Conservation (phyloP, 2,329 filamentous ascomycete species). For the Grosmannia serpens region DNA sequence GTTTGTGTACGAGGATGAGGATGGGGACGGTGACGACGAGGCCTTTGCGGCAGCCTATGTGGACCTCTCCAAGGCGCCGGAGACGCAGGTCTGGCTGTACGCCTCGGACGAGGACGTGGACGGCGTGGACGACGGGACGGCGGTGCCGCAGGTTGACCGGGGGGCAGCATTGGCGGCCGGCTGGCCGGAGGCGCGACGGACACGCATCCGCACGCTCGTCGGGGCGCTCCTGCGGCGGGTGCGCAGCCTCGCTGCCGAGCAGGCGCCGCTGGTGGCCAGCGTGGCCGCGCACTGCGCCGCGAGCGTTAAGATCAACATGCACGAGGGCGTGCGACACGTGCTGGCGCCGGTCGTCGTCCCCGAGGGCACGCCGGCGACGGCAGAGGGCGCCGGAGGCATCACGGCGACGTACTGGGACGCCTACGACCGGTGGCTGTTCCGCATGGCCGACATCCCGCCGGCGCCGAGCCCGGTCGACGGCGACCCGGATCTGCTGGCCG, state of each 20-base stretch:
- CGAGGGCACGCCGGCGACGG: neutral
- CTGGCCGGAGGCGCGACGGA: slow-evolving; percentile 6
- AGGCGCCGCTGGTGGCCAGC: slow-evolving; percentile 9
- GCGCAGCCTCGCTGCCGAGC: slow-evolving; percentile 14
- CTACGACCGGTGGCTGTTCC: slow-evolving; percentile 49
- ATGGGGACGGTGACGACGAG: neutral
- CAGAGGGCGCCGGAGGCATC: slow-evolving; percentile 9
- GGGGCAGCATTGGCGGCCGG: slow-evolving; percentile 13
- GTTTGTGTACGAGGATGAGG: slow-evolving; percentile 18
- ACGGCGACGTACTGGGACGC: slow-evolving; percentile 22
- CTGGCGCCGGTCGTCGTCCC: slow-evolving; percentile 10
- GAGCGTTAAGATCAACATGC: slow-evolving; percentile 28
- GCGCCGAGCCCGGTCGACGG: neutral
- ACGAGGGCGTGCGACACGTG: slow-evolving; percentile 22
- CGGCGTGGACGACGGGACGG: slow-evolving; percentile 9
- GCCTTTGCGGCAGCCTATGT: slow-evolving; percentile 47
- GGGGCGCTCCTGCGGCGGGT: slow-evolving; percentile 18
- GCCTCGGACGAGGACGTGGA: slow-evolving; percentile 32
- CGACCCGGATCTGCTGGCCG: neutral
- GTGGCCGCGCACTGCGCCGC: slow-evolving; percentile 11
- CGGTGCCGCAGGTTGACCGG: slow-evolving; percentile 9
- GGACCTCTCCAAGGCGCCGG: slow-evolving; percentile 47
- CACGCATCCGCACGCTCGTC: slow-evolving; percentile 18
- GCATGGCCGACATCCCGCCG: slow-evolving; percentile 30
- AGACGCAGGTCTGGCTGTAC: slow-evolving; percentile 57